phyloP scores from a whole-genome alignment of 2,329 filamentous ascomycete genomes.

The Talaromyces amestolkiae region DNA sequence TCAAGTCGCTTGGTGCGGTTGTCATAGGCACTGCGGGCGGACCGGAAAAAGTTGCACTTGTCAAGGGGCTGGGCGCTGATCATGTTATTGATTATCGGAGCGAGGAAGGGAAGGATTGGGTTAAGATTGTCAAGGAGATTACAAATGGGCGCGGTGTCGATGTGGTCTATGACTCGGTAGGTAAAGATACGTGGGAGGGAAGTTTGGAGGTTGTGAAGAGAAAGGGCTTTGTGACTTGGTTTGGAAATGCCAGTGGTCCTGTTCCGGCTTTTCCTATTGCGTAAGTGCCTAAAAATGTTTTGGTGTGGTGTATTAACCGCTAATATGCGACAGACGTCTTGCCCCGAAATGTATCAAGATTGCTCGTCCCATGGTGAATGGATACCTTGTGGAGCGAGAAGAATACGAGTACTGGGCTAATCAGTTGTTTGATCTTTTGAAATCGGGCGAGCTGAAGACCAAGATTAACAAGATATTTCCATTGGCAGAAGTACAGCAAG shows the following conservation, averaged over 20 bases:
- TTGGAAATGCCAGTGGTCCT: slow-evolving; percentile 78
- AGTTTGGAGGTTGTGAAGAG: slow-evolving; percentile 70
- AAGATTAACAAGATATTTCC: slow-evolving; percentile 75
- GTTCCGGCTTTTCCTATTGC: slow-evolving; percentile 66
- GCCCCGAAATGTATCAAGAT: slow-evolving; percentile 74
- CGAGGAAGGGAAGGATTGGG: slow-evolving; percentile 74
- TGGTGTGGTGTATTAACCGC: not conserved
- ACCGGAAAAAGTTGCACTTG: slow-evolving; percentile 68
- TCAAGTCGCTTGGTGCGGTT: slow-evolving; percentile 68
- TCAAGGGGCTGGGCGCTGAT: slow-evolving; percentile 65
- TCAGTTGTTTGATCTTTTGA: slow-evolving; percentile 68
- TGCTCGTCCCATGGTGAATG: slow-evolving; percentile 69
- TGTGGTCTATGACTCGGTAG: slow-evolving; percentile 83
- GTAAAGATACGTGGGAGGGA: slow-evolving; percentile 78
- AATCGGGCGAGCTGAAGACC: slow-evolving; percentile 67
- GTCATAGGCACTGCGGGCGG: slow-evolving; percentile 78
- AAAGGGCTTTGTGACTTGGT: slow-evolving; percentile 75
- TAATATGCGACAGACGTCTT: not conserved
- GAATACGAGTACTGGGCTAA: slow-evolving; percentile 68
- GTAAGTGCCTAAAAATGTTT: slow-evolving; percentile 43
- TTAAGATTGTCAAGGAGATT: slow-evolving; percentile 80
- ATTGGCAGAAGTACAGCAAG: slow-evolving; percentile 67
- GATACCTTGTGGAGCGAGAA: slow-evolving; percentile 66
- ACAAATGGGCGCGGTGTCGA: slow-evolving; percentile 70
- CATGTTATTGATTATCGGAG: slow-evolving; percentile 77